Evolutionary conservation across 192 early-diverging fungal species (phyloP).

Genomic region (Thamnidium elegans): DNA sequence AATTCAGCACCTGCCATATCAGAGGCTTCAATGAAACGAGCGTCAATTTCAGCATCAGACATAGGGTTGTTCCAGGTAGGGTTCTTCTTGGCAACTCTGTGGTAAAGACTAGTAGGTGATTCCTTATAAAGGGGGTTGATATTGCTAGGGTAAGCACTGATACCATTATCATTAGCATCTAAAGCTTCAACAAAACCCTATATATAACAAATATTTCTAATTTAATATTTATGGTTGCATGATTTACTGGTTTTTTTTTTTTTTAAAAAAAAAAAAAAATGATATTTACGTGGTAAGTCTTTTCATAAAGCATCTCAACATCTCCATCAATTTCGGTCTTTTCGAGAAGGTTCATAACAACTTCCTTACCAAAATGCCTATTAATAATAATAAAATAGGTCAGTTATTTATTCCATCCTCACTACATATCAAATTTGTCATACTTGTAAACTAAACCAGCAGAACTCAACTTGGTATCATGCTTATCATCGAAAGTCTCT

Average conservation of each 20-base stretch:
- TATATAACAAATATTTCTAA: background rate
- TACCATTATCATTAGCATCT: constrained; percentile 93
- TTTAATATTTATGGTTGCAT: background rate
- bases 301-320: constrained; percentile 71
- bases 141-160: constrained; percentile 79
- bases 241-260: background rate
- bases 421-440: background rate
- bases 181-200: constrained; percentile 73
- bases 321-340: constrained; percentile 49
- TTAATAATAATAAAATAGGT: constrained; percentile 7
- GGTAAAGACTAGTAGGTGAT: constrained; percentile 68
- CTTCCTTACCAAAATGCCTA: constrained; percentile 84
- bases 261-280: background rate
- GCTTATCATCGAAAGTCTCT: constrained; percentile 76
- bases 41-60: constrained; percentile 65
- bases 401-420: background rate
- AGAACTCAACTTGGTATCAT: constrained; percentile 85
- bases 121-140: constrained; percentile 81
- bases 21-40: constrained; percentile 63
- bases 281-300: constrained; percentile 69
- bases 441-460: constrained; percentile 96
- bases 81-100: constrained; percentile 82
- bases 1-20: constrained; percentile 81
- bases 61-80: constrained; percentile 90
- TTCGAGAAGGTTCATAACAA: constrained; percentile 60